Percentiles rank a stretch among this genome's conserved stretches.
These are phyloP conservation scores for Trichosporon sp. DNA, from an alignment of 1,284 basidiomycete species.

Conservation along the genomic window DNA sequence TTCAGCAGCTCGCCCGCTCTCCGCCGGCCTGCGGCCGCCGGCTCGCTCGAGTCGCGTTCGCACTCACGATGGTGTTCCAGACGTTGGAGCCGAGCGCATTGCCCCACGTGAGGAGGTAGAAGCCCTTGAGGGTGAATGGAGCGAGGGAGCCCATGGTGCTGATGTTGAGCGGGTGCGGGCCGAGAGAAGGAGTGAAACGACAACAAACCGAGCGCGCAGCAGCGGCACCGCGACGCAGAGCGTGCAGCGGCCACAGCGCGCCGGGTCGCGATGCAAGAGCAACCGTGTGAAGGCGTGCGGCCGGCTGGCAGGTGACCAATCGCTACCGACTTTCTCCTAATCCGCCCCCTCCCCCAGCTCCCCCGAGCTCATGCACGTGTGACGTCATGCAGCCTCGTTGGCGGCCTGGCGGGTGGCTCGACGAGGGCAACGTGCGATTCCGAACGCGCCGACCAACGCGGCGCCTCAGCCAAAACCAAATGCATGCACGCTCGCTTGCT, in stretches of 20 bases:
- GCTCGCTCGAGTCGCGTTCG: too few species aligned
- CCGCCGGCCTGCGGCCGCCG: too few species aligned
- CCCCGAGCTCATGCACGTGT: neutral
- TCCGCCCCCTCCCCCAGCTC: neutral
- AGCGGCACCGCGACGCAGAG: neutral
- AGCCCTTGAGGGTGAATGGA: slow-evolving; percentile 48
- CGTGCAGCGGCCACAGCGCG: neutral
- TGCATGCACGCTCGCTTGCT: too few species aligned
- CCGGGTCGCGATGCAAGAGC: neutral
- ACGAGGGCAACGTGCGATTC: neutral
- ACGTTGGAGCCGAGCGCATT: slow-evolving; percentile 46
- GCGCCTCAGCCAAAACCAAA: neutral
- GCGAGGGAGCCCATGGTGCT: slow-evolving; percentile 26
- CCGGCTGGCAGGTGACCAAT: neutral
- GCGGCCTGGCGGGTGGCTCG: too few species aligned
- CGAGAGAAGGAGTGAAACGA: neutral
- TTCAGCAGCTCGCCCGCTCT: too few species aligned
- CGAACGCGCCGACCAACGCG: too few species aligned
- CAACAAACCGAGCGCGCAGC: neutral
- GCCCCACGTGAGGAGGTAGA: slow-evolving; percentile 50
- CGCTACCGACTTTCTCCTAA: neutral
- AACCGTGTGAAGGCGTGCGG: neutral
- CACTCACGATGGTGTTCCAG: slow-evolving; percentile 44
- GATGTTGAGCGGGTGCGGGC: neutral
- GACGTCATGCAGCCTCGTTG: slow-evolving; percentile 1